Evolutionary conservation across 805 yeast species (phyloP).

Genomic region (Metschnikowia similis): DNA sequence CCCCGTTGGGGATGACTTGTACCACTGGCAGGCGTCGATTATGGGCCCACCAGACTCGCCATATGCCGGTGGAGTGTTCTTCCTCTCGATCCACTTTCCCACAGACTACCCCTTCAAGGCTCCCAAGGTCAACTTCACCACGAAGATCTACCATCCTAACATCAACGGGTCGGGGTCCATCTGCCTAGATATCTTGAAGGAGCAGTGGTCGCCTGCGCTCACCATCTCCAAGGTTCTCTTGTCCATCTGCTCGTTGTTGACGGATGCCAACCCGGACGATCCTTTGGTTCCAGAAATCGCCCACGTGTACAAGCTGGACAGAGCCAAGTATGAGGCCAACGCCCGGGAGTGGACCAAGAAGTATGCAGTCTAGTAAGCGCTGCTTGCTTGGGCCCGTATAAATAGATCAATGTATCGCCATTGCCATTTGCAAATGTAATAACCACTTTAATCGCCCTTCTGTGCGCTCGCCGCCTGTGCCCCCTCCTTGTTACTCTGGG

Average conservation of each 20-base stretch:
- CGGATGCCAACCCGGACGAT: conserved; percentile 98
- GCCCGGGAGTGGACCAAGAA: conserved; percentile 99
- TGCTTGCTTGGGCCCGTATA: background rate
- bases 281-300: conserved; percentile 99
- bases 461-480: too few species aligned
- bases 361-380: conserved; percentile 68
- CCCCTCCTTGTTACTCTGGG: too few species aligned
- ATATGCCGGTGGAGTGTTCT: conserved; percentile 87
- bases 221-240: conserved; percentile 93
- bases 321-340: conserved; percentile 90
- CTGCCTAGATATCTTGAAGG: conserved; percentile 94
- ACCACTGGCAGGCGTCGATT: conserved; percentile 99
- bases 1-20: conserved; percentile 95
- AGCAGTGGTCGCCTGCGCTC: conserved; percentile 98
- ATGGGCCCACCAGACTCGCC: conserved; percentile 98
- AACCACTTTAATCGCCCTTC: too few species aligned
- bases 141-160: conserved; percentile 96
- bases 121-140: conserved; percentile 83
- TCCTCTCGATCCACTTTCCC: conserved; percentile 95
- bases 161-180: conserved; percentile 94
- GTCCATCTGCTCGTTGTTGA: conserved; percentile 90
- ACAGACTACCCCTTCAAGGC: conserved; percentile 99
- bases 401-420: conserved; percentile 1
- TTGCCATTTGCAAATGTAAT: background rate
- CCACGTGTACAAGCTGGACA: conserved; percentile 90